Evolutionary conservation across 192 early-diverging fungal genomes (phyloP).

Genomic region (Coemansia sp.): DNA sequence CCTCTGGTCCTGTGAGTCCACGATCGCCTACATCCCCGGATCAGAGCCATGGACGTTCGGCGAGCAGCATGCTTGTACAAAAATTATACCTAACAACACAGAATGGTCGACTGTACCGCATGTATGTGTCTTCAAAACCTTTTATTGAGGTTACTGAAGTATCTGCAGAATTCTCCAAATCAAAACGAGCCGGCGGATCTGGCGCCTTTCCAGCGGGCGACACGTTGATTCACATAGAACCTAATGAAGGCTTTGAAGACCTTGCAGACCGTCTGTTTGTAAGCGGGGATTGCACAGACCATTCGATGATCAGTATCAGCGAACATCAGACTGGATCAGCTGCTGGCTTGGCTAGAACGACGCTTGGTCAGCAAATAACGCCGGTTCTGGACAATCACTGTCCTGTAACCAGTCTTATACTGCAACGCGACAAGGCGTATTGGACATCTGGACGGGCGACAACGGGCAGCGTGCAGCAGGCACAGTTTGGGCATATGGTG

Average conservation of each 20-base stretch:
- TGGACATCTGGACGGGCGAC: conserved; percentile 19
- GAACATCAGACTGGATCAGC: not conserved
- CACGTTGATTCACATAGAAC: conserved; percentile 18
- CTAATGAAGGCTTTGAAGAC: not conserved
- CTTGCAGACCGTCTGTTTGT: conserved; percentile 23
- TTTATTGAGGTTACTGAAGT: conserved; percentile 17
- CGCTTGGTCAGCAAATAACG: not conserved
- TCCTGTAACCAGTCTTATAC: conserved; percentile 22
- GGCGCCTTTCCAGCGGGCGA: conserved; percentile 6
- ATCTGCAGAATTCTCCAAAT: not conserved
- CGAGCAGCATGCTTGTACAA: conserved; percentile 11
- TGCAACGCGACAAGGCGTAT: conserved; percentile 8
- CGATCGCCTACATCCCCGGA: not conserved
- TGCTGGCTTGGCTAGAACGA: not conserved
- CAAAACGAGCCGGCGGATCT: not conserved
- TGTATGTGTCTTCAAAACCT: conserved; percentile 10
- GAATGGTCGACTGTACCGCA: conserved; percentile 23
- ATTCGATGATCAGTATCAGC: conserved; percentile 20
- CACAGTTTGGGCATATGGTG: conserved; percentile 26
- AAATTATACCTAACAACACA: conserved; percentile 28
- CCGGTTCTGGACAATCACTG: conserved; percentile 31
- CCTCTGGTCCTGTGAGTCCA: not conserved
- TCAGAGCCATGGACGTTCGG: not conserved
- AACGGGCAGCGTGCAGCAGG: conserved; percentile 13
- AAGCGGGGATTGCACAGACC: conserved; percentile 30